Base-by-base conservation (phyloP, 2,329 filamentous ascomycete genomes). In the Nigrospora osmanthi region DNA sequence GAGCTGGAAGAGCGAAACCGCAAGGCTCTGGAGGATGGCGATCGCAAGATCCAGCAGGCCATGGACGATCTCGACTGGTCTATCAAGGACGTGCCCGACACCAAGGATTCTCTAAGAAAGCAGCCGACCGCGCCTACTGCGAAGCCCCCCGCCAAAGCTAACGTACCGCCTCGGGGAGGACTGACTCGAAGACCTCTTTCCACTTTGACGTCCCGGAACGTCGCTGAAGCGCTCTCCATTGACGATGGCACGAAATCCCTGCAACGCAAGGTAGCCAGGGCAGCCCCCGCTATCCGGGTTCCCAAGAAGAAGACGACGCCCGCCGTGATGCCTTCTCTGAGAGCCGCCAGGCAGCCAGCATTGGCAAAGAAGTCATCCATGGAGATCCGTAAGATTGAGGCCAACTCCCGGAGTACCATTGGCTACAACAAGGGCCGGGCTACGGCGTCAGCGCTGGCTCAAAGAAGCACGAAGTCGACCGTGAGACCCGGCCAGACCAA, bases 341-440 rank as follows among this genome's bases (percentile, higher is more conserved):
- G 61, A 35, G 51, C 61, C 31, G 57, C 58, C 54, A 38, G 58
- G 52, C 57, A 46, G 49, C 48, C 47, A 3, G 54, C 65, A 6
- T 65, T 72, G 3, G 65, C 69, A 9, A 75, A 75, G 48, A 60
- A 65, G 40, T 65, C 72, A 1, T 71, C 72, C 11, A 71, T 78
- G 53, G 78, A 81, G 39, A 77, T 80, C 51, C 74, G 74, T 10
- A 71, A 76, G 11, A 83, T 85, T 1, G 74, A 78, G 17, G 78
- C 78, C 6, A 81, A 81, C 6, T 95, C 89, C 2, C 80, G 83
- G 50, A 90, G 81, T 45, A 95, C 89, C 0, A 75, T 95, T 36
- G 90, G 90, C 14, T 95, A 95, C 60, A 87, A 79, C 45, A 88
- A 85, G 61, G 89, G 90, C 32, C 79, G 87, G 32, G 68, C 69